Base-by-base conservation (phyloP, 306 rosid species). In the Sindora glabra region DNA sequence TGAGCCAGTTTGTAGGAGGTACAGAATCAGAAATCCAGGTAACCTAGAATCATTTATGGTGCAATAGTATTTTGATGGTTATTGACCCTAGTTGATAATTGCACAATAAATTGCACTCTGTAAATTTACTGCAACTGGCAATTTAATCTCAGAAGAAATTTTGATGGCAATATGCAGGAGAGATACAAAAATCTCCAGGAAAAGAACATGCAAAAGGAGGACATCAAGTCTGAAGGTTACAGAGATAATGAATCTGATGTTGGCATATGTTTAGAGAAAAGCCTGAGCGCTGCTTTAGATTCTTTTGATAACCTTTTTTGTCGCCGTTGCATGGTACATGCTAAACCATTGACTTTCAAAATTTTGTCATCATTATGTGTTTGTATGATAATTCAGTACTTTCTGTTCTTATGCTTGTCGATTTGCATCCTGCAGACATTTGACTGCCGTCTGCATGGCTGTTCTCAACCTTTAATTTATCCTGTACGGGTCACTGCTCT, bases 271-370 rank as follows among this genome's bases (percentile, higher is more conserved):
- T 75, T 76, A 59, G 83, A 83, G 79, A 86, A 88, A 82, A 88
- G 81, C 77, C 86, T 92, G 23, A 65, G 82, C 62, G 78, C 89
- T 26, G 87, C 95, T 41, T 74, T 92, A 76, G 98, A 92, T 86
- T 92, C 98, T 74, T 86, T 92, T 27, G 98, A 88, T 68, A 92
- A 88, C 72, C 96, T 92, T 72, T 92, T 92, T 61, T 92, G 96
- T 69, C 91, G 96, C 22, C 95, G 95, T 48, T 92, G 98, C 82
- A 81, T 85, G 95, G 98, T 92, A 74, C 37, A 68, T 37, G 24
- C 48, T 73, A 66, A 63, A 62, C 18, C 73, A 48, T 53, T 26
- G 47, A 61, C n/a, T 46, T 48, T 68, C 23, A 26, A 13, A 62
- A n/a, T 74, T 57, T 10, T 48, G 40, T 68, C 51, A 62, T 48